Evolutionary conservation across 108 stramenopile species (phyloP), one percentile per base, ranked within the genome.

Genomic region (Cyclotella baltica): DNA sequence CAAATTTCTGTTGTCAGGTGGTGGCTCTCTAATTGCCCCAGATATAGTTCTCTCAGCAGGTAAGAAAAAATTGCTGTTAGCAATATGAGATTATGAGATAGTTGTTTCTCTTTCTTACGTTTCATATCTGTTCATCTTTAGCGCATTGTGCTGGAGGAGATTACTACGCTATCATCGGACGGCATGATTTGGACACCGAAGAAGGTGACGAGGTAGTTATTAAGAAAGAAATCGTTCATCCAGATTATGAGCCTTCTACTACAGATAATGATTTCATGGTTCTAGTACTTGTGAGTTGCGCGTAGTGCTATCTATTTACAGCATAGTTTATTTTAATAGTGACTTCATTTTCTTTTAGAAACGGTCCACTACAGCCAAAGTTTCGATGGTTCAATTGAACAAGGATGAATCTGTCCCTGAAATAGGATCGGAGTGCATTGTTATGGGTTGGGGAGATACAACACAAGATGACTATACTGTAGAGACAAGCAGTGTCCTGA

Each of bases 391-490:
- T 0, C 9, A 20, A 37, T 46, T 87, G 20, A 88, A 79, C 48
- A 11, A 15, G 18, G 63, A 86, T 69, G 1, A 29, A n/a, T n/a
- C 31, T 22, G 51, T 76, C 62, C 84, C 84, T 1, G 22, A 55
- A 4, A 51, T 29, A 29, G 83, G 83, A 13, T 34, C 62, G 13
- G 67, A 52, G 8, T 61, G 87, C 9, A 81, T 74, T 9, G 83
- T 86, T 9, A 80, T 87, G 70, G 90, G 90, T 16, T 78, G 86
- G 47, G 89, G 88, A 46, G 64, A 51, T 31, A 78, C 61, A n/a
- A 52, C 61, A 30, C 46, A 46, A 20, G 64, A 43, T 25, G 64
- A 66, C 11, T 22, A 31, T 31, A 31, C 46, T 28, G 16, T 33
- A 30, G 27, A 29, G 8, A 6, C 53, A 25, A 22, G 61, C 29